These are phyloP conservation scores for Zymoseptoria pseudotritici DNA, from an alignment of 2,329 filamentous ascomycete genomes.

Conservation along the genomic window DNA sequence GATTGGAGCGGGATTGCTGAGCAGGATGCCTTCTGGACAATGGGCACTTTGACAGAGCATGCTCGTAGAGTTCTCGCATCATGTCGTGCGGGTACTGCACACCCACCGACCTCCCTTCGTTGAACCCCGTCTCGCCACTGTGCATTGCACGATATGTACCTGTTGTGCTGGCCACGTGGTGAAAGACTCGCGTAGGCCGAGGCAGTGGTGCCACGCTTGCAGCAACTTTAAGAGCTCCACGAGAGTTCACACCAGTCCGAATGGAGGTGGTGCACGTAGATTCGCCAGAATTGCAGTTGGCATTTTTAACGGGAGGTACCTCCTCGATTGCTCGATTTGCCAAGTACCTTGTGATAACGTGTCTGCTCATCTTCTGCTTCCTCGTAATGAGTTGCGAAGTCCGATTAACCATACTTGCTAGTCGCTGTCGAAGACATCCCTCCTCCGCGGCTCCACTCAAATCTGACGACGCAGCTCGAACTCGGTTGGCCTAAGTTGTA, in stretches of 20 bases:
- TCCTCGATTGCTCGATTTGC: not conserved
- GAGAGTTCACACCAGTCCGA: not conserved
- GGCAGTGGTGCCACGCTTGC: not conserved
- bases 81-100: not conserved
- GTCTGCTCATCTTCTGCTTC: not conserved
- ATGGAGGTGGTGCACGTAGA: not conserved
- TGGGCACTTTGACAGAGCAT: no score
- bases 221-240: not conserved
- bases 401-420: no score
- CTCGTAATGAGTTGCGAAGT: not conserved
- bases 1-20: no score
- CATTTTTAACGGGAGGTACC: not conserved
- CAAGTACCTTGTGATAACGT: not conserved
- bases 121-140: not conserved
- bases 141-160: not conserved
- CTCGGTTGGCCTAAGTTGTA: no score
- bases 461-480: no score
- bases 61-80: no score
- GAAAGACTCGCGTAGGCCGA: not conserved
- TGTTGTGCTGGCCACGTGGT: not conserved
- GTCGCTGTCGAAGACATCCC: no score
- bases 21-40: no score
- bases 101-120: not conserved
- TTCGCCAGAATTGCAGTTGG: not conserved
- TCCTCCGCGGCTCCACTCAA: no score